Percentiles rank a stretch among this genome's conserved stretches.
Evolutionary conservation across 305 asterid genomes (phyloP).

Genomic region (Plantago rigida): DNA sequence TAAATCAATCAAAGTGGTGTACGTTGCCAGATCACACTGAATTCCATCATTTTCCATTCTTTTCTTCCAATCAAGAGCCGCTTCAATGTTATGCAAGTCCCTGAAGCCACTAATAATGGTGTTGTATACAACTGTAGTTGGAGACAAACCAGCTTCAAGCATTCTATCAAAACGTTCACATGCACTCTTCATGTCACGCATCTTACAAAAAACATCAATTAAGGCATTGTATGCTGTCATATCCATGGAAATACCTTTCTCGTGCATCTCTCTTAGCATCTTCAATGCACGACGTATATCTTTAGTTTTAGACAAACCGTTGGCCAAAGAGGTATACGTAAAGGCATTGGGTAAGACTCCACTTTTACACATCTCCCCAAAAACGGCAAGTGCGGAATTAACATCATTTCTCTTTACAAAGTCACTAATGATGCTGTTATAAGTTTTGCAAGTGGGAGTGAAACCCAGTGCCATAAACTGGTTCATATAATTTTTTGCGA

Average conservation of each 20-base stretch:
- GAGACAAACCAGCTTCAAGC: slow-evolving; percentile 52
- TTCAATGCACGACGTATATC: slow-evolving; percentile 42
- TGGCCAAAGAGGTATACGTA: slow-evolving; percentile 59
- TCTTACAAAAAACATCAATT: slow-evolving; percentile 62
- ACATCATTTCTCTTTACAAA: slow-evolving; percentile 54
- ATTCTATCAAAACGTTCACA: slow-evolving; percentile 51
- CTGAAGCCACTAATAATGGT: slow-evolving; percentile 65
- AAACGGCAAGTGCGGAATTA: slow-evolving; percentile 49
- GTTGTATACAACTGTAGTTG: slow-evolving; percentile 52
- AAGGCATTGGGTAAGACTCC: slow-evolving; percentile 45
- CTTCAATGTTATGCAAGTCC: slow-evolving; percentile 44
- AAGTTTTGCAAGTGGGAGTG: slow-evolving; percentile 46
- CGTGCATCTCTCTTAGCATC: slow-evolving; percentile 49
- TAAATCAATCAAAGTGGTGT: slow-evolving; percentile 71
- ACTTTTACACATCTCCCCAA: slow-evolving; percentile 49
- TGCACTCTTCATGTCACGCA: slow-evolving; percentile 54
- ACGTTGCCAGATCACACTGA: slow-evolving; percentile 54
- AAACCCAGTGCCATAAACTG: slow-evolving; percentile 41
- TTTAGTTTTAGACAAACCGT: slow-evolving; percentile 50
- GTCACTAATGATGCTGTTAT: slow-evolving; percentile 61
- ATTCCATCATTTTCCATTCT: slow-evolving; percentile 51
- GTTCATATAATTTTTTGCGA: slow-evolving; percentile 44
- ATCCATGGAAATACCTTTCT: slow-evolving; percentile 57
- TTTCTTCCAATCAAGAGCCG: slow-evolving; percentile 40
- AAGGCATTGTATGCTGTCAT: slow-evolving; percentile 49